phyloP scores from a whole-genome alignment of 768 basidiomycete species.

The Boletus edulis region DNA sequence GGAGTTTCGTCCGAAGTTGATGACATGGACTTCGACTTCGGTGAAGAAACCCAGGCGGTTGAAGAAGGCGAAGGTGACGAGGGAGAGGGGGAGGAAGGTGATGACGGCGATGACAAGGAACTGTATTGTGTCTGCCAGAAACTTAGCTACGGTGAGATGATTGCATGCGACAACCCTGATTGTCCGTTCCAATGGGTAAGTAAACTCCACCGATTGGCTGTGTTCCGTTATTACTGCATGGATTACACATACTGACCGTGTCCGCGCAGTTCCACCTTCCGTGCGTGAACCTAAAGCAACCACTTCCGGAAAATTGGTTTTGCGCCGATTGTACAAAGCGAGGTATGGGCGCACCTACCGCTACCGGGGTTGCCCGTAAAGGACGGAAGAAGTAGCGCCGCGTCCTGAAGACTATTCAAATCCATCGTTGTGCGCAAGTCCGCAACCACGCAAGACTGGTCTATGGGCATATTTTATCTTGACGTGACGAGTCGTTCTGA shows the following conservation, averaged over 20 bases:
- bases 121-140: slow-evolving; percentile 65
- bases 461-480: slow-evolving; percentile 3
- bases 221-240: neutral
- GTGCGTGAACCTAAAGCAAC: slow-evolving; percentile 56
- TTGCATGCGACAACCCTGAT: slow-evolving; percentile 57
- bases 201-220: slow-evolving; percentile 4
- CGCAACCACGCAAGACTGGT: neutral
- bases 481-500: neutral
- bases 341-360: slow-evolving; percentile 32
- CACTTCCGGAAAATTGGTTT: slow-evolving; percentile 57
- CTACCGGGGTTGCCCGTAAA: slow-evolving; percentile 33
- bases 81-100: slow-evolving; percentile 43
- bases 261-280: slow-evolving; percentile 55
- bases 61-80: slow-evolving; percentile 35
- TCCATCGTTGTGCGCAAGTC: neutral
- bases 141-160: slow-evolving; percentile 66
- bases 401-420: neutral
- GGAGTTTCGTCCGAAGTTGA: slow-evolving; percentile 35
- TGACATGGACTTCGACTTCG: slow-evolving; percentile 34
- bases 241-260: slow-evolving; percentile 10
- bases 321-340: slow-evolving; percentile 52
- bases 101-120: slow-evolving; percentile 55
- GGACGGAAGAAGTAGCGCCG: slow-evolving; percentile 40
- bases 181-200: slow-evolving; percentile 65
- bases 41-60: slow-evolving; percentile 27